phyloP scores from a whole-genome alignment of 1,284 basidiomycete genomes.

The Heterobasidion occidentale region DNA sequence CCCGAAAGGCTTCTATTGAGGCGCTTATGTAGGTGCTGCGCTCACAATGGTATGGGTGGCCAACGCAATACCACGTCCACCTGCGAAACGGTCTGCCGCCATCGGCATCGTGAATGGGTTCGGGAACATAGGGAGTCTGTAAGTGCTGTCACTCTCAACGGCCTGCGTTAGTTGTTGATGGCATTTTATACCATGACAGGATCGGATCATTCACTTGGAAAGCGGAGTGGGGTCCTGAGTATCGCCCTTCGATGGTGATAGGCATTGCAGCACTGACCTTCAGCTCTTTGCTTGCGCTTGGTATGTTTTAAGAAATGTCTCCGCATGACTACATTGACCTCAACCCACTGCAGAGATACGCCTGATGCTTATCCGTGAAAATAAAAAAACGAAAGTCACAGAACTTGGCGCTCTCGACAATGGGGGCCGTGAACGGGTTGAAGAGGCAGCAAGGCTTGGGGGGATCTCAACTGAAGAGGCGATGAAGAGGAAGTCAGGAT shows the following conservation, averaged over 20 bases:
- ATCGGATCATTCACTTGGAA: constrained; percentile 32
- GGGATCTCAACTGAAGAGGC: constrained; percentile 30
- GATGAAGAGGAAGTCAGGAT: constrained; percentile 27
- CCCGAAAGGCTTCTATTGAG: too few species aligned
- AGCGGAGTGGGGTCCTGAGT: constrained; percentile 28
- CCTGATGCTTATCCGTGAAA: constrained; percentile 23
- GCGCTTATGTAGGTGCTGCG: constrained; percentile 33
- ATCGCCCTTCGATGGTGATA: constrained; percentile 30
- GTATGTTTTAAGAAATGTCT: constrained; percentile 9
- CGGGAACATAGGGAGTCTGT: constrained; percentile 32
- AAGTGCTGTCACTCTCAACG: constrained; percentile 6
- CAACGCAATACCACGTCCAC: constrained; percentile 55
- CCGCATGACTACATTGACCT: too few species aligned
- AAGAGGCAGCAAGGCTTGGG: constrained; percentile 28
- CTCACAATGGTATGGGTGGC: constrained; percentile 58
- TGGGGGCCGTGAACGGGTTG: constrained; percentile 24
- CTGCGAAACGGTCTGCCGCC: constrained; percentile 45
- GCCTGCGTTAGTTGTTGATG: too few species aligned
- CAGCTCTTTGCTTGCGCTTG: constrained; percentile 19
- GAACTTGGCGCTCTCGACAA: constrained; percentile 23
- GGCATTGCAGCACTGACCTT: constrained; percentile 22
- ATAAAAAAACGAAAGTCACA: constrained; percentile 26
- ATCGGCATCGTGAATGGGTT: constrained; percentile 36
- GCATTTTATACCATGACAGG: constrained; percentile 11
- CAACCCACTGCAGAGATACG: constrained; percentile 22